Base-by-base conservation (phyloP, 306 rosid genomes). In the Spatholobus suberectus region DNA sequence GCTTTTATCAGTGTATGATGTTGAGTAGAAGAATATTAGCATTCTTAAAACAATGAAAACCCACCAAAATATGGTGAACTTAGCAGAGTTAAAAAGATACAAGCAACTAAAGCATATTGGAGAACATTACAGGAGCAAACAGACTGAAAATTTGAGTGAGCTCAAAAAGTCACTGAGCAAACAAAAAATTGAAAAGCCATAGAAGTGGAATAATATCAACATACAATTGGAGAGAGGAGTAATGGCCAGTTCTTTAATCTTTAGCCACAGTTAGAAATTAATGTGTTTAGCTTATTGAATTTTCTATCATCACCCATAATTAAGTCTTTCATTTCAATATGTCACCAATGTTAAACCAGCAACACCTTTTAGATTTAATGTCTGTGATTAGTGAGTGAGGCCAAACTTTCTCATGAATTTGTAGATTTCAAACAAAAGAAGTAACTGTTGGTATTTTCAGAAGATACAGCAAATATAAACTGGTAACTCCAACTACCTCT, bases 41-140 rank as follows among this genome's bases (percentile, higher is more conserved):
- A 63, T 17, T 29, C 26, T 35, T 38, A 32, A 63, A 75, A 70
- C 44, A 52, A 21, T 23, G 24, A 70, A 69, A 54, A 75, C 38
- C 35, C 23, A 52, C 27, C 51, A 54, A 63, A 35, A 26, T 41
- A 67, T 15, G 3, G 18, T 75, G 20, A 24, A 58, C 35, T 18
- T 47, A 38, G 26, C 52, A 70, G 81, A 76, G 37, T 4, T 40
- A 52, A 51, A 75, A 76, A 44, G 65, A 8, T 46, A 66, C 59
- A 75, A 75, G 13, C 61, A 57, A 32, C 70, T 61, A 81, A 43
- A 85, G 67, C 52, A 47, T 24, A 85, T 3, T 11, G 26, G 68
- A 79, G 41, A 72, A 74, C 75, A 37, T 21, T 37, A 46, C 37
- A 77, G 23, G 65, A 70, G 35, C 72, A 55, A 26, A 63, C 44